phyloP scores from a whole-genome alignment of 2,329 filamentous ascomycete species.

The Talaromyces sp. region DNA sequence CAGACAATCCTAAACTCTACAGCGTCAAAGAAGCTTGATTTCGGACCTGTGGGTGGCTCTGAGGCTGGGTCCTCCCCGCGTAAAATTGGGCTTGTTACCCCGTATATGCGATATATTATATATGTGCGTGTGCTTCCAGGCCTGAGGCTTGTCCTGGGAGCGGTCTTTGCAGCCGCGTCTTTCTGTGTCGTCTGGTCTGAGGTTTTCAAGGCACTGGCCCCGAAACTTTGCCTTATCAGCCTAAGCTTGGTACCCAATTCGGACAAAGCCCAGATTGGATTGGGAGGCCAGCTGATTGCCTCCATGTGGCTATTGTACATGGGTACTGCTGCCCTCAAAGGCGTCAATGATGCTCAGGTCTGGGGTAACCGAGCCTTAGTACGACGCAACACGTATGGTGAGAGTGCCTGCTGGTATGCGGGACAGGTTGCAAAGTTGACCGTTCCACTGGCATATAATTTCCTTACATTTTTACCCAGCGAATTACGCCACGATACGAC shows the following conservation, averaged over 20 bases:
- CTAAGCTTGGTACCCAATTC: conserved; percentile 64
- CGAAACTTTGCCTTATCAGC: conserved; percentile 68
- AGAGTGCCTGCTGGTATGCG: conserved; percentile 94
- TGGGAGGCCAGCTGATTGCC: conserved; percentile 80
- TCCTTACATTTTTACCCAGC: conserved; percentile 79
- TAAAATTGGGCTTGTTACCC: conserved; percentile 64
- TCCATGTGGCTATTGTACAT: conserved; percentile 93
- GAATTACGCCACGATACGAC: conserved; percentile 71
- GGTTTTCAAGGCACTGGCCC: conserved; percentile 76
- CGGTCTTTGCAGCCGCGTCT: conserved; percentile 69
- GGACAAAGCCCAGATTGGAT: conserved; percentile 70
- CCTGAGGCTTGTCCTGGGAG: conserved; percentile 62
- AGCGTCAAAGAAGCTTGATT: conserved; percentile 75
- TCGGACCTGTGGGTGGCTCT: conserved; percentile 57
- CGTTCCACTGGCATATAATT: conserved; percentile 93
- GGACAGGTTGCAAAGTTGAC: conserved; percentile 89
- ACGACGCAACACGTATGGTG: conserved; percentile 82
- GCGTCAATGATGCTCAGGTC: conserved; percentile 90
- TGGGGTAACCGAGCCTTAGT: conserved; percentile 94
- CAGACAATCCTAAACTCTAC: conserved; percentile 82
- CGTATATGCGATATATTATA: conserved; percentile 75
- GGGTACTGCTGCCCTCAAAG: conserved; percentile 82
- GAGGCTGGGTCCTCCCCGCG: conserved; percentile 49
- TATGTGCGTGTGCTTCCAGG: conserved; percentile 72
- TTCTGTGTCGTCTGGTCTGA: conserved; percentile 89